Evolutionary conservation across 129 eudicot species (phyloP).

Genomic region (Helianthus tuberosus): DNA sequence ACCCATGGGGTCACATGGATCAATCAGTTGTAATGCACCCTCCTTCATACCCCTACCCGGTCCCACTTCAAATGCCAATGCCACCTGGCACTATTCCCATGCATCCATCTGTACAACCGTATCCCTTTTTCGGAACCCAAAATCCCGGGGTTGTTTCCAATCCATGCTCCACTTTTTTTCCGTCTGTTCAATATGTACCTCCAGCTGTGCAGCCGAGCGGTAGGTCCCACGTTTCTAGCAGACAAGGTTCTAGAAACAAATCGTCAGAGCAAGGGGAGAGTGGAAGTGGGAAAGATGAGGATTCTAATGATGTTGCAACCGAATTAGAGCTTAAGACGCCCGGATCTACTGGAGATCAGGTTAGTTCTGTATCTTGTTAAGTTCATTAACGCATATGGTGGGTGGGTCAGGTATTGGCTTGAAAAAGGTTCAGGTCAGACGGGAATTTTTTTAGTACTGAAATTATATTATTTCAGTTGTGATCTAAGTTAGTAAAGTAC

Average conservation of each 20-base stretch:
- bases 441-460: not conserved
- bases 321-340: conserved; percentile 91
- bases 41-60: conserved; percentile 82
- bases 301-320: conserved; percentile 75
- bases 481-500: not conserved
- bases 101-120: conserved; percentile 92
- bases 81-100: conserved; percentile 75
- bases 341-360: conserved; percentile 84
- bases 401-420: not conserved
- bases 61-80: conserved; percentile 71
- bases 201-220: conserved; percentile 53
- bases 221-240: conserved; percentile 59
- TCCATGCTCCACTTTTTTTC: conserved; percentile 73
- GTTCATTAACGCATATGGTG: not conserved
- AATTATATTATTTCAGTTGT: not conserved
- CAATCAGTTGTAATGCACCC: conserved; percentile 90
- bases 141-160: conserved; percentile 71
- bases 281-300: conserved; percentile 57
- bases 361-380: conserved; percentile 19
- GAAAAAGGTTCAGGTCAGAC: not conserved
- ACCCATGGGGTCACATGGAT: conserved; percentile 88
- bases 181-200: conserved; percentile 53
- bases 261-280: conserved; percentile 56
- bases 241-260: conserved; percentile 57
- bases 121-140: conserved; percentile 68